Evolutionary conservation across 2,329 filamentous ascomycete genomes (phyloP).

Genomic region (Magnaporthales sp.): DNA sequence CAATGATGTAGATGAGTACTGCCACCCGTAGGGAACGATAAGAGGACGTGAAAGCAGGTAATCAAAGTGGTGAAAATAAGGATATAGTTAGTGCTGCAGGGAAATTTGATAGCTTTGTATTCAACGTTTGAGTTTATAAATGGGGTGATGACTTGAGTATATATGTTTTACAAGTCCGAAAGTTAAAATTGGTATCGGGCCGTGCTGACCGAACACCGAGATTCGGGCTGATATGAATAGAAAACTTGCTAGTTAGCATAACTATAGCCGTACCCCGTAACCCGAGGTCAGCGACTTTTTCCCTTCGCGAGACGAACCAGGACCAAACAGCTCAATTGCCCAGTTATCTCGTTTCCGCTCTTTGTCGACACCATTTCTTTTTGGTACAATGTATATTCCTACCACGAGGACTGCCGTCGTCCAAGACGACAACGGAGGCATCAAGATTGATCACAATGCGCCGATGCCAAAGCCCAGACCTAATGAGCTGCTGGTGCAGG

Average conservation of each 20-base stretch:
- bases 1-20: neutral
- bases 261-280: neutral
- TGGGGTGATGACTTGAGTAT: neutral
- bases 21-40: neutral
- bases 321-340: neutral
- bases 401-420: neutral
- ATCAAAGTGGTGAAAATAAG: neutral
- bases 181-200: neutral
- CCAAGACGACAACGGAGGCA: neutral
- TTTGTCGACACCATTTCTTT: neutral
- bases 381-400: too few species aligned
- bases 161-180: neutral
- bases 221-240: neutral
- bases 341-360: too few species aligned
- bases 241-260: neutral
- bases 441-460: neutral
- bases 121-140: neutral
- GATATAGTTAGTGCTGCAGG: neutral
- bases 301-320: neutral
- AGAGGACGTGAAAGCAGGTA: too few species aligned
- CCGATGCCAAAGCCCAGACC: neutral
- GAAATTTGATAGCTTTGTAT: neutral
- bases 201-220: neutral
- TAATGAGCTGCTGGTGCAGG: constrained; percentile 1
- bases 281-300: neutral